Base-by-base conservation (phyloP, 441 rosid species). In the Gossypium trilobum region DNA sequence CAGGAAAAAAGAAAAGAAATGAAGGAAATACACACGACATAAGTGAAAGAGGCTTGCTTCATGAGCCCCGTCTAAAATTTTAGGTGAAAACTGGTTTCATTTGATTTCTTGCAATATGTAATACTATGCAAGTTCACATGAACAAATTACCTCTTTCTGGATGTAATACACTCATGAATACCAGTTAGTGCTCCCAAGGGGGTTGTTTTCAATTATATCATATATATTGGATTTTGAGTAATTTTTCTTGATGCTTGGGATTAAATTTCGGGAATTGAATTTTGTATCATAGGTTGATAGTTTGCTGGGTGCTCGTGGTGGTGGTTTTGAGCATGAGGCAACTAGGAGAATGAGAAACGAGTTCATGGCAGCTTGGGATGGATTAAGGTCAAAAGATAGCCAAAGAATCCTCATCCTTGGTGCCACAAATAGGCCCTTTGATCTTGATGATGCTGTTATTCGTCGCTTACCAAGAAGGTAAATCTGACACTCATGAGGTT, bases 311-410 rank as follows among this genome's bases (percentile, higher is more conserved):
- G 97, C 96, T 75, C 97, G 97, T 74, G 99, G 99, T 29, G 94
- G 97, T 82, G 84, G 94, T 74, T 88, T 76, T 29, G 99, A 94
- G 81, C 97, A 94, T 2, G 99, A 94, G 79, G 97, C 97, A 36
- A 94, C 99, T 33, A 84, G 99, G 85, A 88, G 99, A 85, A 94
- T 92, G 97, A 87, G 94, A 81, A 94, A 94, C 73, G 99, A 94
- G 80, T 94, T 94, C 81, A 92, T 94, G 97, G 92, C 99, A 55
- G 97, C 97, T 57, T 94, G 99, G 97, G 99, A 94, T 74, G 97
- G 97, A 72, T 84, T 94, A 78, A 89, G 96, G 78, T 85, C 97
- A 54, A 92, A 92, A 83, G 97, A 92, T 68, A 94, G 94, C 80
- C 94, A 94, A 81, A 87, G 92, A 73, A 90, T 94, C 73, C 94